Conservation (phyloP, 306 rosid genomes). For the Medicago lupulina region DNA sequence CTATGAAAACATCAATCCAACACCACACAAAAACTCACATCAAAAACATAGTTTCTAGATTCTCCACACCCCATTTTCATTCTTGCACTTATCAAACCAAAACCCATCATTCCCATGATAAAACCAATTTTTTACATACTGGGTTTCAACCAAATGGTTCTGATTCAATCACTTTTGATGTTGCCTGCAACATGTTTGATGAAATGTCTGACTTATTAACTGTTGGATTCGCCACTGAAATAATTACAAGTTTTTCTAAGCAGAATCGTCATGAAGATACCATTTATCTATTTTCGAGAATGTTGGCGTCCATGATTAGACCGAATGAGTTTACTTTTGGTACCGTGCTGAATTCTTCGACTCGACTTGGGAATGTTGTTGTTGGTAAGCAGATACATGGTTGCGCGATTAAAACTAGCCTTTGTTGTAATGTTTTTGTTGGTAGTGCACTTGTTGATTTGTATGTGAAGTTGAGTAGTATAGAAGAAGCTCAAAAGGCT, state of each 20-base stretch:
- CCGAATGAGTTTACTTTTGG: slow-evolving; percentile 88
- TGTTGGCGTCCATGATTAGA: slow-evolving; percentile 57
- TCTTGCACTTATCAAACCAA: slow-evolving; percentile 44
- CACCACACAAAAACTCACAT: slow-evolving; percentile 38
- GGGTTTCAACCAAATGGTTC: not conserved
- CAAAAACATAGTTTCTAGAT: slow-evolving; percentile 45
- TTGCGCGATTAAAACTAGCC: slow-evolving; percentile 61
- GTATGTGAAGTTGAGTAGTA: slow-evolving; percentile 68
- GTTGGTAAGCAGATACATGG: slow-evolving; percentile 78
- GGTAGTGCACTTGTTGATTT: slow-evolving; percentile 83
- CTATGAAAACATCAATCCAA: slow-evolving; percentile 24
- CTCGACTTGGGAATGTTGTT: slow-evolving; percentile 45
- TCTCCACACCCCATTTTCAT: slow-evolving; percentile 40
- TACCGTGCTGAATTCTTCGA: slow-evolving; percentile 67
- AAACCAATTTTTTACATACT: slow-evolving; percentile 29
- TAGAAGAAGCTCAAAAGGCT: slow-evolving; percentile 63
- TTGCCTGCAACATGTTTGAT: slow-evolving; percentile 70
- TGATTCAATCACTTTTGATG: slow-evolving; percentile 44
- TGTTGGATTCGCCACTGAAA: slow-evolving; percentile 67
- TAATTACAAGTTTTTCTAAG: slow-evolving; percentile 59
- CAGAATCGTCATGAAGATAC: slow-evolving; percentile 59
- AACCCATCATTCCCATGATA: slow-evolving; percentile 38
- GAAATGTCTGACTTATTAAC: slow-evolving; percentile 59
- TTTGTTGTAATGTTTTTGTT: slow-evolving; percentile 67
- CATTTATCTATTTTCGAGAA: slow-evolving; percentile 61